These are phyloP conservation scores for Phialophora verrucosa DNA, from an alignment of 2,329 filamentous ascomycete species.

Conservation along the genomic window DNA sequence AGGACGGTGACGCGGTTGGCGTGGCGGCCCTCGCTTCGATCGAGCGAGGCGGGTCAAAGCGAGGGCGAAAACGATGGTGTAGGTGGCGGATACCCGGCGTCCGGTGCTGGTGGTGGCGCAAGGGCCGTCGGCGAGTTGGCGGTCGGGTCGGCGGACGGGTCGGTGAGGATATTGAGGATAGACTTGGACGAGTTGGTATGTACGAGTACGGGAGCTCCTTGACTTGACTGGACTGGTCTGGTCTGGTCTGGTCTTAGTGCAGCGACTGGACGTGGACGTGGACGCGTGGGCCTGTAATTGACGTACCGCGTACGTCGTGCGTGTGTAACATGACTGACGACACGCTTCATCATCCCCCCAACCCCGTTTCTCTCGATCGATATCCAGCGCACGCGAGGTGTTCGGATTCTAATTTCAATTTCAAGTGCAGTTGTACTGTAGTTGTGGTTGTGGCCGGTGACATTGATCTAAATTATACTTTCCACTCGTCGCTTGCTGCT, in stretches of 20 bases:
- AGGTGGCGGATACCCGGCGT: too few species aligned
- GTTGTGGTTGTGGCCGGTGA: too few species aligned
- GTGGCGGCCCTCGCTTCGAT: constrained; percentile 63
- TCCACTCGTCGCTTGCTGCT: not conserved
- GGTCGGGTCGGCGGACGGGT: constrained; percentile 35
- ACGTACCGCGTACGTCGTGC: too few species aligned
- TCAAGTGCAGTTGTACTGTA: too few species aligned
- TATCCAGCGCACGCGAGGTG: not conserved
- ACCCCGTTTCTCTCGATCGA: too few species aligned
- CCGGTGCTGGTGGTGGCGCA: too few species aligned
- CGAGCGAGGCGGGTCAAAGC: constrained; percentile 26
- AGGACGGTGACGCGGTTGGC: constrained; percentile 70
- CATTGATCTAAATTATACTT: not conserved
- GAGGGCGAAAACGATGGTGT: too few species aligned
- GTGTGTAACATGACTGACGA: too few species aligned
- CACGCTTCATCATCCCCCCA: too few species aligned
- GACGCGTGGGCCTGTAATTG: too few species aligned
- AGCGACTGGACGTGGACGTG: too few species aligned
- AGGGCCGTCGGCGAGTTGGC: constrained; percentile 27
- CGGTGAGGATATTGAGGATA: constrained; percentile 44
- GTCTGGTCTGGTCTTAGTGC: too few species aligned
- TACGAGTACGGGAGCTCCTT: not conserved
- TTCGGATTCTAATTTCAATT: not conserved
- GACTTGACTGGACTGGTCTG: not conserved
- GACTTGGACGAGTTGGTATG: constrained; percentile 15